Conservation (phyloP, 179 eudicot species). For the Kewa caespitosa region DNA sequence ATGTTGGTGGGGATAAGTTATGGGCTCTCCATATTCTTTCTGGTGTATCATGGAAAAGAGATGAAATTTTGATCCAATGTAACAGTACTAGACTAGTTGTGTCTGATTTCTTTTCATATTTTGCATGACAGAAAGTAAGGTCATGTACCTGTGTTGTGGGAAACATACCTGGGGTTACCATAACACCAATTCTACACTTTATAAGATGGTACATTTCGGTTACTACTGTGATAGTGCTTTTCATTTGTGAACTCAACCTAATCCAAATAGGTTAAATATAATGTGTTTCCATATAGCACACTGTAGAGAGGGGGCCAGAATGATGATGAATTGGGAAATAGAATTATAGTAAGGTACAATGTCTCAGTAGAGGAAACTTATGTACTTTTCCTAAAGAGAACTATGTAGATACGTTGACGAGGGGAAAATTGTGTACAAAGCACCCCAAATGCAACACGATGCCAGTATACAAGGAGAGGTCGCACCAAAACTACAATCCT, state of each 20-base stretch:
- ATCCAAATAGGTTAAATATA: not conserved
- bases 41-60: conserved; percentile 35
- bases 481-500: not conserved
- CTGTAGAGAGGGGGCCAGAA: conserved; percentile 1
- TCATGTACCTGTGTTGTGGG: too few species aligned
- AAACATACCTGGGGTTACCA: too few species aligned
- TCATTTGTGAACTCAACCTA: not conserved
- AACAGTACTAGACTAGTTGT: too few species aligned
- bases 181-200: too few species aligned
- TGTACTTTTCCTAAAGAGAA: not conserved
- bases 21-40: conserved; percentile 48
- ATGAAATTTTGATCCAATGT: conserved; percentile 31
- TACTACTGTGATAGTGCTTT: too few species aligned
- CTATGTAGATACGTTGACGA: not conserved
- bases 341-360: not conserved
- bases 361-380: not conserved
- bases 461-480: conserved; percentile 20
- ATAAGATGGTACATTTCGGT: too few species aligned
- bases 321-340: not conserved
- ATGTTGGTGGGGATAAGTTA: conserved; percentile 49
- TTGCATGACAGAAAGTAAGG: too few species aligned
- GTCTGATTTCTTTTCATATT: too few species aligned
- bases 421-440: conserved; percentile 1
- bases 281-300: not conserved
- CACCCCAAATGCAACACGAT: not conserved